phyloP scores from a whole-genome alignment of 257 asterid genomes.

The Avicennia marina region DNA sequence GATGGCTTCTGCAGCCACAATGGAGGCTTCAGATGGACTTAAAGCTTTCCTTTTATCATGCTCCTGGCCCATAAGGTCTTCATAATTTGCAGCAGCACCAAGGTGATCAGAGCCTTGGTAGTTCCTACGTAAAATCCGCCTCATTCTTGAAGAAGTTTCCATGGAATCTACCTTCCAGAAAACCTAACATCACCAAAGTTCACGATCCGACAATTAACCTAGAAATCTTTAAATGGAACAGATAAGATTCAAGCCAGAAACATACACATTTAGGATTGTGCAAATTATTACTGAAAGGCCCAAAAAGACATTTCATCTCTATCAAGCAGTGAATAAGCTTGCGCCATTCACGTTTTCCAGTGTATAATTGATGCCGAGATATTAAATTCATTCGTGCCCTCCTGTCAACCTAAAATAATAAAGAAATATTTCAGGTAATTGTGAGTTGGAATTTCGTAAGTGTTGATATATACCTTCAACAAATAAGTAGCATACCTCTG shows the following conservation, averaged over 20 bases:
- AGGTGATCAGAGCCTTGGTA: conserved; percentile 83
- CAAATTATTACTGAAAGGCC: conserved; percentile 62
- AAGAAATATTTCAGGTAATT: conserved; percentile 15
- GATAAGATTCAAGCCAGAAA: conserved; percentile 27
- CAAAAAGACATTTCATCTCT: conserved; percentile 86
- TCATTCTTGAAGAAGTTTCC: conserved; percentile 97
- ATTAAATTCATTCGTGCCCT: conserved; percentile 74
- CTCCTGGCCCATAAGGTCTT: conserved; percentile 47
- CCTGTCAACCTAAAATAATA: conserved; percentile 79
- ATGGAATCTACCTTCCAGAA: conserved; percentile 89
- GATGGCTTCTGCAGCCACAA: conserved; percentile 86
- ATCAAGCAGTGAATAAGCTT: conserved; percentile 86
- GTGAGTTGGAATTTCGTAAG: conserved; percentile 6
- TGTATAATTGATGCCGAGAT: conserved; percentile 64
- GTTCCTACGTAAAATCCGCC: conserved; percentile 79
- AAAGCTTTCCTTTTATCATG: conserved; percentile 42
- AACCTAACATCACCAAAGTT: conserved; percentile 44
- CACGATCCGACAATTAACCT: conserved; percentile 17
- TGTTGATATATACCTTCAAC: conserved; percentile 9
- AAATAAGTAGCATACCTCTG: conserved; percentile 59
- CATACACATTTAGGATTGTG: conserved; percentile 69
- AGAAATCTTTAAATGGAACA: conserved; percentile 18
- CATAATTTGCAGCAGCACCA: conserved; percentile 95
- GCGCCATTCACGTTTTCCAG: conserved; percentile 97
- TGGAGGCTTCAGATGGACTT: conserved; percentile 82